Conservation (phyloP, 805 yeast genomes). For the Pichia occidentalis region DNA sequence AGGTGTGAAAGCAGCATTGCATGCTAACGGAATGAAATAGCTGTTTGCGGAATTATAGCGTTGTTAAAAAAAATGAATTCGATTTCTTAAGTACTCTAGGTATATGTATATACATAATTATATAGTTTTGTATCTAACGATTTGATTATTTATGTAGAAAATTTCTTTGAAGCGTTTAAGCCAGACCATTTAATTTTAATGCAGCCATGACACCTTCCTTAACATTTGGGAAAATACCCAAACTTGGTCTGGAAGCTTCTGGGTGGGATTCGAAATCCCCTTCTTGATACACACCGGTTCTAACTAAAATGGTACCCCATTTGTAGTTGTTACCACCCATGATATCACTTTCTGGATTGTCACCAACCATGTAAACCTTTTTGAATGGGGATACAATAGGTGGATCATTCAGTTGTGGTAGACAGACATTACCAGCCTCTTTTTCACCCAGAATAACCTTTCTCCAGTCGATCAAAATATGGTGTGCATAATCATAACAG, state of each 20-base stretch:
- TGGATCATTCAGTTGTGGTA: conserved; percentile 40
- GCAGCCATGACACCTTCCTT: conserved; percentile 35
- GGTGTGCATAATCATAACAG: conserved; percentile 80
- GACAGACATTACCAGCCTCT: conserved; percentile 20
- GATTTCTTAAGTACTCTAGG: background rate
- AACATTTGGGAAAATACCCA: conserved; percentile 46
- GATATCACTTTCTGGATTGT: conserved; percentile 91
- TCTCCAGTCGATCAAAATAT: conserved; percentile 53
- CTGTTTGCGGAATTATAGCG: background rate
- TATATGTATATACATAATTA: background rate
- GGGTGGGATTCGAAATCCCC: conserved; percentile 36
- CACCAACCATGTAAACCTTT: conserved; percentile 91
- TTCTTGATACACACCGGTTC: conserved; percentile 81
- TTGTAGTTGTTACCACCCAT: conserved; percentile 82
- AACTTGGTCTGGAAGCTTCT: conserved; percentile 37
- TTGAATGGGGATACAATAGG: conserved; percentile 40
- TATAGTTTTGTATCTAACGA: background rate
- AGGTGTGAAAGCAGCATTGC: conserved; percentile 31
- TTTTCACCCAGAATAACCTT: conserved; percentile 27
- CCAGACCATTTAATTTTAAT: conserved; percentile 17
- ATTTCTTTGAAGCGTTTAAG: background rate
- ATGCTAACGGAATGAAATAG: conserved; percentile 9
- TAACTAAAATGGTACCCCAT: conserved; percentile 80
- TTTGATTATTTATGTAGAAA: too few relatives aligned
- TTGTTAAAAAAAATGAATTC: background rate